Base-by-base conservation (phyloP, 2,329 filamentous ascomycete species). In the Celoporthe dispersa region DNA sequence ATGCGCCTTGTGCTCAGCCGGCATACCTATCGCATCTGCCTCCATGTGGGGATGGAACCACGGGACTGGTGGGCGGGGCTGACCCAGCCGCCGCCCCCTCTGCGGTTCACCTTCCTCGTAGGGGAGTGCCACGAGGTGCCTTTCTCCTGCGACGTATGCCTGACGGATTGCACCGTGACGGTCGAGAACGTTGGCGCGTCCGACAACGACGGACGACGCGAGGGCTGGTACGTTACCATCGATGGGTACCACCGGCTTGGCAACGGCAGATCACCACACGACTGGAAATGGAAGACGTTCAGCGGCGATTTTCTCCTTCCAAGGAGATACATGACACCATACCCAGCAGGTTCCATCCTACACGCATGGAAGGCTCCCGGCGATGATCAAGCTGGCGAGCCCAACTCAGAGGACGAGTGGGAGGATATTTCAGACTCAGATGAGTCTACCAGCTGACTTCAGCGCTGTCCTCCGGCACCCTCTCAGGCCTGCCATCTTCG, bases 161-260 rank as follows among this genome's bases (percentile, higher is more conserved):
- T 55, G n/a, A 55, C 51, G n/a, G 51, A 55, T n/a, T 55, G 28
- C n/a, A 55, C 51, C 51, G n/a, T 55, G 51, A 55, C 51, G 12
- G 12, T 55, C 14, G 51, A 55, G n/a, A 28, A 14, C 3, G 25
- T 55, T 9, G 3, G 7, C 12, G n/a, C 53, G 53, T 19, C 28
- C 53, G 25, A 57, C 22, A 2, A 48, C 19, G 44, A 48, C n/a
- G 44, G 4, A 48, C 44, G 44, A n/a, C 25, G 25, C 51, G 4
- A 28, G 11, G 25, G 51, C n/a, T 55, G 51, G 51, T 28, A 28
- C 51, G 31, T 55, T 25, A 28, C 51, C 51, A 55, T 55, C n/a
- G 7, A 28, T 28, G 11, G 3, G 8, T 55, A 55, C 51, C 51
- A 55, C 25, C 51, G 25, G 25, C n/a, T 55, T 12, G 51, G 51